These are phyloP conservation scores for Omphalea diandra DNA, from an alignment of 441 rosid genomes.

Conservation along the genomic window DNA sequence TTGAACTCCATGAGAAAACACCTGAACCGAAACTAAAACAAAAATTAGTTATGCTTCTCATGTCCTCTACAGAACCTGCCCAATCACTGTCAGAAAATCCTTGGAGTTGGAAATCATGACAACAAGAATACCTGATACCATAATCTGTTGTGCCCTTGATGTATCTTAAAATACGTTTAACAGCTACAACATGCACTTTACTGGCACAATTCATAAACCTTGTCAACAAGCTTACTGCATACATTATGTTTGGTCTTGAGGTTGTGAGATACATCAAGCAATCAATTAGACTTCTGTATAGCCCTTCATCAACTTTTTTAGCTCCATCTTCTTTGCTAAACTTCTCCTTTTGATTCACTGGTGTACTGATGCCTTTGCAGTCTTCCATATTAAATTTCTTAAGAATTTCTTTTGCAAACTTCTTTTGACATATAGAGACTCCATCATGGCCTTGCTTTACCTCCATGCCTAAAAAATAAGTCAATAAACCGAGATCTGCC, in stretches of 20 bases:
- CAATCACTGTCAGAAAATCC: background rate
- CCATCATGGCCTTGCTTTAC: background rate
- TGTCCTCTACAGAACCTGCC: background rate
- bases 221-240: background rate
- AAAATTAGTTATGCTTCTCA: background rate
- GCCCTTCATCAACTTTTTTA: slow-evolving; percentile 3
- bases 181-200: background rate
- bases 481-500: background rate
- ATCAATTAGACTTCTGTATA: background rate
- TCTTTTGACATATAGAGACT: background rate
- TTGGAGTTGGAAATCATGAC: background rate
- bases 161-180: background rate
- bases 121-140: background rate
- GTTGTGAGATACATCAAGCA: slow-evolving; percentile 7
- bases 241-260: background rate
- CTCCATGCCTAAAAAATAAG: background rate
- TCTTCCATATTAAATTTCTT: background rate
- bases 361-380: background rate
- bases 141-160: background rate
- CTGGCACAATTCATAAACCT: background rate
- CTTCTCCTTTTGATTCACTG: background rate
- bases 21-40: background rate
- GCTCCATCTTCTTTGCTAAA: background rate
- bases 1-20: background rate
- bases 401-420: background rate